These are phyloP conservation scores for Chlorociboria aeruginascens DNA, from an alignment of 495 filamentous ascomycete genomes.

Conservation along the genomic window DNA sequence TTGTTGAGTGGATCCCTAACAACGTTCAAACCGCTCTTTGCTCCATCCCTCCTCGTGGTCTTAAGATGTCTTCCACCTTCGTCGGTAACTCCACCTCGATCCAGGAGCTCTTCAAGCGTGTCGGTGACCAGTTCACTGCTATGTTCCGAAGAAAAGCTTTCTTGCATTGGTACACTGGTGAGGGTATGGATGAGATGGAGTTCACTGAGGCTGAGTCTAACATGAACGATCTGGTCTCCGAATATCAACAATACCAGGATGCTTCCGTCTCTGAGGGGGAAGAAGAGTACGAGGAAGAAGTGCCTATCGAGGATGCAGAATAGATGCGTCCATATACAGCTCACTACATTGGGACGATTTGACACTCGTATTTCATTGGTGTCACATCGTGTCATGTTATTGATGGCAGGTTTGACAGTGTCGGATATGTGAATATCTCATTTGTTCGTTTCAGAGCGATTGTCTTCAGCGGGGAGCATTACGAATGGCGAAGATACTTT, in stretches of 20 bases:
- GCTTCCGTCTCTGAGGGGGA: conserved; percentile 70
- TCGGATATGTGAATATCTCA: conserved; percentile 12
- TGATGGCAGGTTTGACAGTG: conserved; percentile 6
- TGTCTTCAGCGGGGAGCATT: conserved; percentile 9
- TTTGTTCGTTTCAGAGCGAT: conserved; percentile 16
- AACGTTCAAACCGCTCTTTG: conserved; percentile 99
- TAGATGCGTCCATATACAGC: conserved; percentile 24
- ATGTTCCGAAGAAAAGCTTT: conserved; percentile 99
- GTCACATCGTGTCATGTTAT: conserved; percentile 9
- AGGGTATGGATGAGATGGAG: conserved; percentile 99
- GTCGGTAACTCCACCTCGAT: conserved; percentile 99
- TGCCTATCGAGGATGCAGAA: conserved; percentile 36
- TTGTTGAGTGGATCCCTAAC: conserved; percentile 99
- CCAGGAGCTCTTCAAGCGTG: conserved; percentile 99
- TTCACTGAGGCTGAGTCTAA: conserved; percentile 99
- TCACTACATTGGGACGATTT: conserved; percentile 3
- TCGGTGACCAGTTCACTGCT: conserved; percentile 98
- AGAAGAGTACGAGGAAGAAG: conserved; percentile 53
- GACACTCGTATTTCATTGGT: conserved; percentile 3
- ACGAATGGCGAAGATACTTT: conserved; percentile 13
- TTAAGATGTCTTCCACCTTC: conserved; percentile 99
- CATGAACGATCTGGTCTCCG: conserved; percentile 99
- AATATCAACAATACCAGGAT: conserved; percentile 99
- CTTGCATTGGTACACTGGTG: conserved; percentile 99
- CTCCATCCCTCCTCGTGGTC: conserved; percentile 94